Evolutionary conservation across 345 rosid species (phyloP).

Genomic region (Lepidium didymum): DNA sequence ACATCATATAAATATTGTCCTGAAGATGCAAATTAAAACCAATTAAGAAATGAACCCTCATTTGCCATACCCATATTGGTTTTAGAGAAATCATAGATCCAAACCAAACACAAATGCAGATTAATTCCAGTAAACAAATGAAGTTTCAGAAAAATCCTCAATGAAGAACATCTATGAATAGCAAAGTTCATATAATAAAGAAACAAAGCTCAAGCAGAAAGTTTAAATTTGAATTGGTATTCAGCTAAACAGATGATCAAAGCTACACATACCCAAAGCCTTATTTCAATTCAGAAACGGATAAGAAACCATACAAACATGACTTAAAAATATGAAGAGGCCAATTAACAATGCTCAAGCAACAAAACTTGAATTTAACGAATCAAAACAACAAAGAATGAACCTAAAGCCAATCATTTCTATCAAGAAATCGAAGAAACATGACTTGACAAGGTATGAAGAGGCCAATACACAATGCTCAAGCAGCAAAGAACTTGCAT

Average conservation of each 20-base stretch:
- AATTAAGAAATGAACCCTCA: neutral
- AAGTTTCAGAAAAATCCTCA: neutral
- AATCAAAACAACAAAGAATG: neutral
- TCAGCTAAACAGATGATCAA: neutral
- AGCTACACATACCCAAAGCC: neutral
- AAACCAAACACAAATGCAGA: neutral
- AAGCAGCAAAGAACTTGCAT: too few species aligned
- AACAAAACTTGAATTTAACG: neutral
- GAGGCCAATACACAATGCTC: neutral
- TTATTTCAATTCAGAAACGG: neutral
- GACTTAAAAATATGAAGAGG: neutral
- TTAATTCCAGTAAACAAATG: neutral
- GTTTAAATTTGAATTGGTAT: neutral
- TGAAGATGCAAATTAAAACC: slow-evolving; percentile 21
- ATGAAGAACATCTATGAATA: neutral
- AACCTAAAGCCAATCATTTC: neutral
- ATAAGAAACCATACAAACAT: neutral
- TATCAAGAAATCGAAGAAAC: neutral
- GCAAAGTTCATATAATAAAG: neutral
- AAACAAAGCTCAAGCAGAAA: neutral
- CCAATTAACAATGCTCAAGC: neutral
- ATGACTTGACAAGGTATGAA: neutral
- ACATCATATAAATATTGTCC: slow-evolving; percentile 80
- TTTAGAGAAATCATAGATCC: neutral
- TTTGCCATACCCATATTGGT: neutral